phyloP scores from a whole-genome alignment of 73 alveolate species.

The Blepharisma stoltei region DNA sequence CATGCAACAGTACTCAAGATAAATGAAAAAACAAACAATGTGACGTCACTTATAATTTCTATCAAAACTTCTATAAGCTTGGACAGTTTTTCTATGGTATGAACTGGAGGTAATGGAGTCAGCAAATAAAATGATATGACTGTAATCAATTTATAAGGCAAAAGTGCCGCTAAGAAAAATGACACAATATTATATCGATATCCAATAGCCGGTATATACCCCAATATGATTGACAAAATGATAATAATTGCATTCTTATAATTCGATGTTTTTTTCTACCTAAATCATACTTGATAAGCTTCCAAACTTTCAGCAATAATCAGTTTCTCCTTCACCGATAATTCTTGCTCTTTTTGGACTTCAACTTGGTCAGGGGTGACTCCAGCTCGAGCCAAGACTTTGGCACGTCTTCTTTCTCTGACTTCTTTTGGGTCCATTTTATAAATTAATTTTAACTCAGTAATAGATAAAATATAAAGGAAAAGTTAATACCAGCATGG shows the following conservation, averaged over 20 bases:
- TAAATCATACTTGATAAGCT: neutral
- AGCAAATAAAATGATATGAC: neutral
- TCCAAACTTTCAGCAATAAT: neutral
- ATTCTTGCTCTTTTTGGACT: constrained; percentile 12
- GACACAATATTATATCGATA: neutral
- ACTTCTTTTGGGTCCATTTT: constrained; percentile 25
- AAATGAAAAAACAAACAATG: neutral
- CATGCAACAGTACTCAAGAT: neutral
- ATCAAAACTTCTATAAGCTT: neutral
- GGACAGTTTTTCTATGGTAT: neutral
- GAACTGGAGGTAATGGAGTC: neutral
- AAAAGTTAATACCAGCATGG: too few relatives aligned
- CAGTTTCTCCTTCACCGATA: neutral
- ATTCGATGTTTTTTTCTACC: neutral
- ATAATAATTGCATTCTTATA: neutral
- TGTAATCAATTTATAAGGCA: constrained; percentile 17
- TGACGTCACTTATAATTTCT: neutral
- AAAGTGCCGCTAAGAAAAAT: neutral
- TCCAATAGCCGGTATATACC: neutral
- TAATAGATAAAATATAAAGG: too few relatives aligned
- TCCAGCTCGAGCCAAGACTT: neutral
- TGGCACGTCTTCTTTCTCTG: constrained; percentile 15
- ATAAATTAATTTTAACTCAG: too few relatives aligned
- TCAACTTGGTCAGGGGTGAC: neutral
- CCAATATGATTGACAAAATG: neutral